phyloP scores from a whole-genome alignment of 2,329 filamentous ascomycete species.

The Allantophomopsis lycopodina region DNA sequence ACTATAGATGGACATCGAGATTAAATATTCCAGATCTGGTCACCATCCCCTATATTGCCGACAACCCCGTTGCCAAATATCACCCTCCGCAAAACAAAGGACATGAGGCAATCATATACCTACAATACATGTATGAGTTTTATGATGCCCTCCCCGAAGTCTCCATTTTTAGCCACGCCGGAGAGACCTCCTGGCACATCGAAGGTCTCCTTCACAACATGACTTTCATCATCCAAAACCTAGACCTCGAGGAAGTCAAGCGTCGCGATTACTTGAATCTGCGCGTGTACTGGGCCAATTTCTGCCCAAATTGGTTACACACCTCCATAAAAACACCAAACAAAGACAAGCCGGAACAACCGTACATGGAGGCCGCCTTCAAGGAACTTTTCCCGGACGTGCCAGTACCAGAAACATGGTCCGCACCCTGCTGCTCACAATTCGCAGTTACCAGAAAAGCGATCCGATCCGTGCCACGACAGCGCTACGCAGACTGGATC shows the following conservation, averaged over 20 bases:
- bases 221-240: constrained; percentile 17
- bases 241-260: constrained; percentile 22
- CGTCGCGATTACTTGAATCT: constrained; percentile 39
- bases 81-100: constrained; percentile 42
- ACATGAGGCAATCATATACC: constrained; percentile 48
- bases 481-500: constrained; percentile 16
- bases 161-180: constrained; percentile 45
- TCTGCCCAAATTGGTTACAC: constrained; percentile 37
- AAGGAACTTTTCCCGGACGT: constrained; percentile 14
- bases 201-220: constrained; percentile 20
- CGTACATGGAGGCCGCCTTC: constrained; percentile 17
- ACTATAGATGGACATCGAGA: constrained; percentile 12
- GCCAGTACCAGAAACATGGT: constrained; percentile 18
- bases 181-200: constrained; percentile 27
- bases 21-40: constrained; percentile 19
- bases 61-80: constrained; percentile 28
- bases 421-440: constrained; percentile 20
- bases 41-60: constrained; percentile 30
- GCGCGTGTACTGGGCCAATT: constrained; percentile 36
- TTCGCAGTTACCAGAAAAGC: constrained; percentile 20
- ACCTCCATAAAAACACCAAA: constrained; percentile 13
- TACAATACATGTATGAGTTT: constrained; percentile 45
- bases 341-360: constrained; percentile 16
- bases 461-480: constrained; percentile 14
- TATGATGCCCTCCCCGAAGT: constrained; percentile 45